Base-by-base conservation (phyloP, 306 rosid species). In the Phaseolus lunatus region DNA sequence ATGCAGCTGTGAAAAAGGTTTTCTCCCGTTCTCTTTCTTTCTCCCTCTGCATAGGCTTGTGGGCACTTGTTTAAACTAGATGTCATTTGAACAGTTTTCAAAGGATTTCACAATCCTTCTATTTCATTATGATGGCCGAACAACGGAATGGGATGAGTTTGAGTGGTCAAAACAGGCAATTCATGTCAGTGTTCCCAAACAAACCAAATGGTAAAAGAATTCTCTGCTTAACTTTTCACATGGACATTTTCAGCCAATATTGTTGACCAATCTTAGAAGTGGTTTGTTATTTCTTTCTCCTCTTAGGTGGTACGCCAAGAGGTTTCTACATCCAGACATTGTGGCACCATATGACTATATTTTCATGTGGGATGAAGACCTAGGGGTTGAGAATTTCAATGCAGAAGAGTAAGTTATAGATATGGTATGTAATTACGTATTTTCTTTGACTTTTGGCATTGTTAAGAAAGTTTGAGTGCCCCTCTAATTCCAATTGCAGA, bases 61-160 rank as follows among this genome's bases (percentile, higher is more conserved):
- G 6, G 12, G 29, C 63, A 3, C 56, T 52, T 85, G 83, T 75
- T 59, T 61, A 29, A 61, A 29, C 27, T 53, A 49, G 65, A 74
- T 81, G 20, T 23, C 78, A 41, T 64, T 79, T 79, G 78, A 74
- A 81, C 97, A 95, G 99, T 92, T 96, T 80, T 92, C 99, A 62
- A 90, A 84, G 70, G 82, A 96, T 81, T 96, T 96, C 75, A 92
- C 98, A 1, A 82, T 96, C 80, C 89, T 96, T 76, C 87, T 96
- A 69, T 96, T 96, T 86, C 99, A 96, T 89, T 96, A 96, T 27
- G 99, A 96, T 85, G 99, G 97, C 54, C 91, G 82, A 84, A 91
- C 98, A 74, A 90, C 93, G 15, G 98, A 96, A 77, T 92, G 99
- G 98, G 99, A 92, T 61, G 93, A 92, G 52, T 89, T 92, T 80